phyloP scores from a whole-genome alignment of 257 asterid species.

The Fraxinus excelsior region DNA sequence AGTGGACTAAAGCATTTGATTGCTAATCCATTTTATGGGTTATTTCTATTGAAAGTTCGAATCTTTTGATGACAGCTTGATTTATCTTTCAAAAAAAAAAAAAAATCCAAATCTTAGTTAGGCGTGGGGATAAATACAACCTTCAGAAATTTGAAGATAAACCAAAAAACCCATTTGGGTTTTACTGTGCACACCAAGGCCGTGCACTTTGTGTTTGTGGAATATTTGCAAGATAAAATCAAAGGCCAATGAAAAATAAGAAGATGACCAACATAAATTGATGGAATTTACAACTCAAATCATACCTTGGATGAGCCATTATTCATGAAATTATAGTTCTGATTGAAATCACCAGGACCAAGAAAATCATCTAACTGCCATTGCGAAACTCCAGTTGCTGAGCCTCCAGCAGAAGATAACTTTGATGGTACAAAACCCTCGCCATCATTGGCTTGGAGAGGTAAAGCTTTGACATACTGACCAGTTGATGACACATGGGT shows the following conservation, averaged over 20 bases:
- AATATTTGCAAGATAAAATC: neutral
- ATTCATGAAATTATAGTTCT: slow-evolving; percentile 51
- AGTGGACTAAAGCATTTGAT: neutral
- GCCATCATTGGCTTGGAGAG: slow-evolving; percentile 36
- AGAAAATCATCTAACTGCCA: slow-evolving; percentile 88
- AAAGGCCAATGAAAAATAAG: neutral
- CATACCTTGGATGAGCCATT: slow-evolving; percentile 75
- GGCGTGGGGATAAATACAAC: no score
- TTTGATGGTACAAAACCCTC: slow-evolving; percentile 41
- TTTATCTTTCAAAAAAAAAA: no score
- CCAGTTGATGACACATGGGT: slow-evolving; percentile 32
- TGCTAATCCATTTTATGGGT: neutral
- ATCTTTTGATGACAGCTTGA: neutral
- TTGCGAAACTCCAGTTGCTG: slow-evolving; percentile 56
- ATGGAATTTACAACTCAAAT: slow-evolving; percentile 18
- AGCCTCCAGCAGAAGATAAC: slow-evolving; percentile 55
- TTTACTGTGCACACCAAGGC: no score
- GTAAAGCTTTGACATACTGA: slow-evolving; percentile 37
- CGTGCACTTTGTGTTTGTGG: neutral
- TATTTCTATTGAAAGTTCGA: neutral
- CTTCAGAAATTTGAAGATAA: no score
- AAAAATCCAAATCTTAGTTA: no score
- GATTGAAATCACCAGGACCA: slow-evolving; percentile 56
- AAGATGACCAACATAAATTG: neutral
- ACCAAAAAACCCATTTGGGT: no score